Evolutionary conservation across 1,139 yeast genomes (phyloP).

Genomic region (Suhomyces wounanorum): DNA sequence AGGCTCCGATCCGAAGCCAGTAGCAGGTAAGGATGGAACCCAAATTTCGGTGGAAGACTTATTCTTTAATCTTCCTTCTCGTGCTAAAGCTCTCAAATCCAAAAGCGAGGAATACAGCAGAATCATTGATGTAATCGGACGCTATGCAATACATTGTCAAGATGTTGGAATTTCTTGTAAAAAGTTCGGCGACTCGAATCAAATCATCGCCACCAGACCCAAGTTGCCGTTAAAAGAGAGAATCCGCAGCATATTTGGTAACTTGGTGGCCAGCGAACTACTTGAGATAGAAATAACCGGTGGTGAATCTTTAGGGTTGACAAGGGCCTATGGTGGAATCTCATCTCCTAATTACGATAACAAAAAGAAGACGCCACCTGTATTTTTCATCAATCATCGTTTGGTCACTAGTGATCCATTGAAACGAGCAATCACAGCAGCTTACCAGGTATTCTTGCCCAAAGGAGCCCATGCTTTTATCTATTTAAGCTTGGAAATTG

Average conservation of each 20-base stretch:
- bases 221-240: slow-evolving; percentile 57
- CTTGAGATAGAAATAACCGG: slow-evolving; percentile 40
- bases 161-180: slow-evolving; percentile 79
- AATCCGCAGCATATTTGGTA: slow-evolving; percentile 73
- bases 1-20: slow-evolving; percentile 58
- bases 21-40: slow-evolving; percentile 89
- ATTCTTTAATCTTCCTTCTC: slow-evolving; percentile 84
- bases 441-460: slow-evolving; percentile 71
- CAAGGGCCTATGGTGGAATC: slow-evolving; percentile 57
- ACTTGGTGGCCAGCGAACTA: slow-evolving; percentile 66
- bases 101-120: slow-evolving; percentile 74
- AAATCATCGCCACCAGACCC: slow-evolving; percentile 56
- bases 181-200: slow-evolving; percentile 67
- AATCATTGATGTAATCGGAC: slow-evolving; percentile 79
- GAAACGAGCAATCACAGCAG: slow-evolving; percentile 63
- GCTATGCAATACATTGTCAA: slow-evolving; percentile 75
- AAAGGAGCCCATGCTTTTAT: slow-evolving; percentile 80
- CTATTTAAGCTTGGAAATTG: slow-evolving; percentile 65
- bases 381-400: slow-evolving; percentile 83
- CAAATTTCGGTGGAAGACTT: slow-evolving; percentile 83
- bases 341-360: slow-evolving; percentile 73
- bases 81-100: slow-evolving; percentile 66
- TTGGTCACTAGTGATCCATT: slow-evolving; percentile 82
- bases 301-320: slow-evolving; percentile 41
- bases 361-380: slow-evolving; percentile 66